Percentiles rank a stretch among this genome's conserved stretches.
phyloP scores from a whole-genome alignment of 257 asterid species.

The Pogostemon cablin region DNA sequence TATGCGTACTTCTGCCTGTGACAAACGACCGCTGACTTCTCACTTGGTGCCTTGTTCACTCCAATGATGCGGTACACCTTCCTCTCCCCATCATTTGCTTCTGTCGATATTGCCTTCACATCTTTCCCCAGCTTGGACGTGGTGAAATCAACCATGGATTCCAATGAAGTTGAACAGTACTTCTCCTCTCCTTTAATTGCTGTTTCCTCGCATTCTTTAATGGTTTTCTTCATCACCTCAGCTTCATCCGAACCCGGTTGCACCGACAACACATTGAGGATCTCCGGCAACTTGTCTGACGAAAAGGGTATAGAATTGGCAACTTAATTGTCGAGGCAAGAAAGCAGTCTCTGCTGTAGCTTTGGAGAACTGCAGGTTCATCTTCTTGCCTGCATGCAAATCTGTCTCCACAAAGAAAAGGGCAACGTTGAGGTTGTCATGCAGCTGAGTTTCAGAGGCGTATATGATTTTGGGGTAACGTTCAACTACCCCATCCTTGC shows the following conservation, averaged over 20 bases:
- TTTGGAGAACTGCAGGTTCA: conserved; percentile 57
- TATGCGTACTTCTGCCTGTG: conserved; percentile 67
- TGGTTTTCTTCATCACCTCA: no score
- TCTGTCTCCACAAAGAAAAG: conserved; percentile 73
- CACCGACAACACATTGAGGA: conserved; percentile 47
- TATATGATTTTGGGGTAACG: no score
- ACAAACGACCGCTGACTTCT: conserved; percentile 64
- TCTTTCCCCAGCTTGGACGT: conserved; percentile 46
- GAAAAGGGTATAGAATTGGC: conserved; percentile 78
- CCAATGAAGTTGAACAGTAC: no score
- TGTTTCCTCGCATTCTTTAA: no score
- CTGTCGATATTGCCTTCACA: conserved; percentile 61
- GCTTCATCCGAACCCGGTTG: no score
- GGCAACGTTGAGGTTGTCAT: conserved; percentile 62
- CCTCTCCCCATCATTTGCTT: conserved; percentile 32
- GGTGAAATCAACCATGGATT: no score
- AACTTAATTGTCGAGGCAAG: conserved; percentile 56
- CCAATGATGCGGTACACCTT: conserved; percentile 46
- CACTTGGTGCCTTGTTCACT: conserved; percentile 41
- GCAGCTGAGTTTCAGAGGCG: conserved; percentile 66
- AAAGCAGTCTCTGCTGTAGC: conserved; percentile 37
- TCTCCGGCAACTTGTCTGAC: conserved; percentile 51
- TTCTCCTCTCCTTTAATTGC: no score
- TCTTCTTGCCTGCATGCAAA: conserved; percentile 50
- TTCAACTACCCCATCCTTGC: no score